Evolutionary conservation across 805 yeast species (phyloP).

Genomic region (Candida peoriensis): DNA sequence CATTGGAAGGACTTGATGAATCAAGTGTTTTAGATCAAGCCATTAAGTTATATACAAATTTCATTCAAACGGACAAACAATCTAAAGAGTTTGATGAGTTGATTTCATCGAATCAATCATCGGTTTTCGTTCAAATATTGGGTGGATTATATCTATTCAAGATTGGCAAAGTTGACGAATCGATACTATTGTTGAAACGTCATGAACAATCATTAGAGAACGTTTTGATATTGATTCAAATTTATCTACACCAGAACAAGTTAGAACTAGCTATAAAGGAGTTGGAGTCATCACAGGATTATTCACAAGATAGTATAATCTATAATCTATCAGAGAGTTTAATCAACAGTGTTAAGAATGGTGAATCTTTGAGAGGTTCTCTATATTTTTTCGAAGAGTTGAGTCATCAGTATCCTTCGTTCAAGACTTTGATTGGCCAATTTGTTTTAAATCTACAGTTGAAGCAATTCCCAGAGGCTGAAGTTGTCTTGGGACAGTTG

Average conservation of each 20-base stretch:
- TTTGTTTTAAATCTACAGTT: slow-evolving; percentile 74
- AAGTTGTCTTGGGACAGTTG: slow-evolving; percentile 49
- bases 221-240: slow-evolving; percentile 35
- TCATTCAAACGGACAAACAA: not conserved
- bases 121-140: slow-evolving; percentile 26
- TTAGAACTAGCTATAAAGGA: slow-evolving; percentile 42
- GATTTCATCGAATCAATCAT: too few relatives aligned
- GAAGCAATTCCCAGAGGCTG: slow-evolving; percentile 78
- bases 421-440: slow-evolving; percentile 53
- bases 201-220: slow-evolving; percentile 38
- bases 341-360: slow-evolving; percentile 40
- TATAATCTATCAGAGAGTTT: slow-evolving; percentile 79
- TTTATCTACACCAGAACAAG: slow-evolving; percentile 36
- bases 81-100: not conserved
- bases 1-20: not conserved
- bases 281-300: slow-evolving; percentile 37
- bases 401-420: slow-evolving; percentile 48
- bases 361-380: slow-evolving; percentile 36
- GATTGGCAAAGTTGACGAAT: slow-evolving; percentile 37
- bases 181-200: slow-evolving; percentile 32
- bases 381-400: slow-evolving; percentile 79
- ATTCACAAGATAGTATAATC: slow-evolving; percentile 68
- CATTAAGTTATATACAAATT: not conserved
- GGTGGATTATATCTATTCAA: slow-evolving; percentile 37
- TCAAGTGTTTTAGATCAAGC: not conserved